Evolutionary conservation across 2,329 filamentous ascomycete species (phyloP).

Genomic region (Fusarium buharicum): DNA sequence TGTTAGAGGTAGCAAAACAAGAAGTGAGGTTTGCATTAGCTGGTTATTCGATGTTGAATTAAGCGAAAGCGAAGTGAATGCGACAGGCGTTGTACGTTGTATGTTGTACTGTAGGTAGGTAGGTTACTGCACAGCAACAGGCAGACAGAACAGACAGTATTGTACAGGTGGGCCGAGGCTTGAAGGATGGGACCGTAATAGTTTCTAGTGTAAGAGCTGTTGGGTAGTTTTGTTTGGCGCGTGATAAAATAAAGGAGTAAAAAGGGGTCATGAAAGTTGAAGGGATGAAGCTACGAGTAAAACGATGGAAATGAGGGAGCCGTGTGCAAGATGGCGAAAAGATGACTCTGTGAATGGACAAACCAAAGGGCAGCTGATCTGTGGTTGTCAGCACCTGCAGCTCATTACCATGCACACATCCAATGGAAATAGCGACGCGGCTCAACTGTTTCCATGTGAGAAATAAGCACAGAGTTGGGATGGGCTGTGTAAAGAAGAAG

Average conservation of each 20-base stretch:
- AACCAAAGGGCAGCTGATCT: constrained; percentile 32
- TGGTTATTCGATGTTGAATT: constrained; percentile 12
- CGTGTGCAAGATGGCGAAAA: constrained; percentile 24
- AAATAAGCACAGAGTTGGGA: constrained; percentile 19
- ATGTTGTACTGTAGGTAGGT: constrained; percentile 1
- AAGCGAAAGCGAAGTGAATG: constrained; percentile 32
- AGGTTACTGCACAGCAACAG: constrained; percentile 23
- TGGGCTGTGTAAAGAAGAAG: no score
- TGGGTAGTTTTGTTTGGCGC: constrained; percentile 22
- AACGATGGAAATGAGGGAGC: constrained; percentile 11
- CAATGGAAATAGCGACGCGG: constrained; percentile 1
- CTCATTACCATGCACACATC: not conserved
- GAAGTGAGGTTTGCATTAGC: constrained; percentile 27
- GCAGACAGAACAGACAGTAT: constrained; percentile 9
- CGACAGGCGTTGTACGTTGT: constrained; percentile 4
- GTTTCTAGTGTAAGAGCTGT: constrained; percentile 4
- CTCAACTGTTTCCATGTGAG: constrained; percentile 4
- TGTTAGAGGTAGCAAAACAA: constrained; percentile 16
- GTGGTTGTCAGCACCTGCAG: constrained; percentile 27
- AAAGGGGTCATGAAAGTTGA: constrained; percentile 18
- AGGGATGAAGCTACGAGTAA: constrained; percentile 19
- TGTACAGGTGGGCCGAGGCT: constrained; percentile 28
- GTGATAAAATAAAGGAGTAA: constrained; percentile 20
- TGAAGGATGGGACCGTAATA: constrained; percentile 16
- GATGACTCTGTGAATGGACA: constrained; percentile 20